These are phyloP conservation scores for Raphanus hybrid DNA, from an alignment of 441 rosid species.

Conservation along the genomic window DNA sequence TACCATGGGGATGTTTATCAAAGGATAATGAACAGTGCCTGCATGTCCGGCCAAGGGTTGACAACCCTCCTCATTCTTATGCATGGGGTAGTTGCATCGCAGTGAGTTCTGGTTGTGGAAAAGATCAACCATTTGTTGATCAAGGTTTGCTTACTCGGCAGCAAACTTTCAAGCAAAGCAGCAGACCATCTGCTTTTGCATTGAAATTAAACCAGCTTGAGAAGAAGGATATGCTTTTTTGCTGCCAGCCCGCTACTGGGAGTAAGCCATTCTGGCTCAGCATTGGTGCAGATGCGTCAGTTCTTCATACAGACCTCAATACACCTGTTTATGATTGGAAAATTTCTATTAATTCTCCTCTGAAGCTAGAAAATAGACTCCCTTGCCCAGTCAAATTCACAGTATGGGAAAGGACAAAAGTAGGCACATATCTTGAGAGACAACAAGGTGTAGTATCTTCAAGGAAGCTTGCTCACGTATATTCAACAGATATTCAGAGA, in stretches of 20 bases:
- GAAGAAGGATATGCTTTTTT: conserved; percentile 2
- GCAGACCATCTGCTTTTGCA: conserved; percentile 16
- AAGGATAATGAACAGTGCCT: conserved; percentile 72
- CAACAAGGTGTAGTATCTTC: conserved; percentile 73
- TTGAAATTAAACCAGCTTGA: conserved; percentile 1
- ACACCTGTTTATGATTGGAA: conserved; percentile 98
- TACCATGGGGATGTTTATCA: conserved; percentile 89
- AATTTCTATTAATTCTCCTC: conserved; percentile 84
- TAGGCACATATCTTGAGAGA: conserved; percentile 74
- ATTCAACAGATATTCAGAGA: conserved; percentile 77
- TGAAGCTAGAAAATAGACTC: conserved; percentile 96
- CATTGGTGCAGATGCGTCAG: conserved; percentile 84
- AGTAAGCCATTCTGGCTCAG: conserved; percentile 89
- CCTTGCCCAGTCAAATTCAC: conserved; percentile 89
- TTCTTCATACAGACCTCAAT: conserved; percentile 93
- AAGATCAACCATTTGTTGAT: conserved; percentile 80
- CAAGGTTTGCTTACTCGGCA: conserved; percentile 72
- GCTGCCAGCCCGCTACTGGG: conserved; percentile 49
- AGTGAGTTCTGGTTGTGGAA: conserved; percentile 66
- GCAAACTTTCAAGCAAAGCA: conserved; percentile 67
- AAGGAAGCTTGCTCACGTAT: conserved; percentile 65
- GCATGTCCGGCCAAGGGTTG: conserved; percentile 73
- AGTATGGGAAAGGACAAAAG: conserved; percentile 83
- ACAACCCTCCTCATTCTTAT: conserved; percentile 55
- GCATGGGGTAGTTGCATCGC: conserved; percentile 81